phyloP scores from a whole-genome alignment of 208 protist genomes.

The Acanthamoeba royreba region DNA sequence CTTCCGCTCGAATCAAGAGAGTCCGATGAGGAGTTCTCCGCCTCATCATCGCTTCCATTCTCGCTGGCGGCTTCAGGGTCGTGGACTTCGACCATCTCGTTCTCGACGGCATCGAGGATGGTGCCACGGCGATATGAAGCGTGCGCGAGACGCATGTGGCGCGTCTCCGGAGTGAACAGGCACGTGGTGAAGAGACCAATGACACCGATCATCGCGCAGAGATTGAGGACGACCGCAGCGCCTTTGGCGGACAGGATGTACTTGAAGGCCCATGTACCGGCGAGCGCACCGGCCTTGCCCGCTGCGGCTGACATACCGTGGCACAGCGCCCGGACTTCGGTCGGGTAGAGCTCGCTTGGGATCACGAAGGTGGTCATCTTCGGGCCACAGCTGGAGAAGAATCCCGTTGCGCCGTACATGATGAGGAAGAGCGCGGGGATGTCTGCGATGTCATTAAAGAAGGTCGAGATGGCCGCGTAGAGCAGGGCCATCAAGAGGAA shows the following conservation, averaged over 20 bases:
- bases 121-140: too few species aligned
- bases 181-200: not conserved
- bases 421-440: not conserved
- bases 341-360: conserved; percentile 67
- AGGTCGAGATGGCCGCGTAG: conserved; percentile 46
- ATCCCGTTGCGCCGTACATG: conserved; percentile 67
- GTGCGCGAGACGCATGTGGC: too few species aligned
- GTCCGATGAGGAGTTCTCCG: too few species aligned
- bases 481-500: conserved; percentile 53
- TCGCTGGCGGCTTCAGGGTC: too few species aligned
- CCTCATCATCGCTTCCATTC: too few species aligned
- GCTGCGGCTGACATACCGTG: conserved; percentile 66
- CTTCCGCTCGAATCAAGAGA: too few species aligned
- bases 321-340: conserved; percentile 34
- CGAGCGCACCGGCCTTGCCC: conserved; percentile 63
- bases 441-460: conserved; percentile 34
- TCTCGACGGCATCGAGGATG: too few species aligned
- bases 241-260: not conserved
- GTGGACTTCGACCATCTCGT: too few species aligned
- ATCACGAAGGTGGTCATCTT: conserved; percentile 76
- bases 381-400: conserved; percentile 74
- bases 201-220: not conserved
- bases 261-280: conserved; percentile 54
- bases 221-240: not conserved
- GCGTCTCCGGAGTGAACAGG: conserved; percentile 4